Base-by-base conservation (phyloP, 805 yeast genomes). In the Ogataea salicorniae region DNA sequence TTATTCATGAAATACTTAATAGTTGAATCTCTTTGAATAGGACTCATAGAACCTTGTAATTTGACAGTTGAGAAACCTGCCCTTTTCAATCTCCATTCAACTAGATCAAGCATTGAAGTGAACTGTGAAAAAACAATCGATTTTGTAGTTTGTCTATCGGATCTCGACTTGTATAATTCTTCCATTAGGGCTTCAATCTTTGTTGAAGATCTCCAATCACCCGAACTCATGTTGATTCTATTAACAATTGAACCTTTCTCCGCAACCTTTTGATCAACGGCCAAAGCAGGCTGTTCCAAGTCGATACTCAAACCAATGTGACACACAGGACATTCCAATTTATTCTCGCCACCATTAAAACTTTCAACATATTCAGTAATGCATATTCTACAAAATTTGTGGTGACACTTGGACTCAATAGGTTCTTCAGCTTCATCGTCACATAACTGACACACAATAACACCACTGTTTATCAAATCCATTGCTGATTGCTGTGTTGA, bases 381-480 rank as follows among this genome's bases (percentile, higher is more conserved):
- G 64, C 99, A 94, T 73, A 94, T 74, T 29, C 99, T 78, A 63
- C 99, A 94, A 62, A 94, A 94, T 52, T 79, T 79, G 63, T 94
- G 99, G 56, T 87, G 96, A 65, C 99, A 94, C 62, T 85, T 87
- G 2, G 96, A 85, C 64, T 87, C 91, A 41, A 94, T 90, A 0
- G 99, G 96, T 51, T 94, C 99, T 66, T 94, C 98, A 0, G 98
- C 97, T 66, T 91, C 97, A 61, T 94, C 99, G 56, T 91, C 98
- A 68, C 99, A 94, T 22, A 94, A 63, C 55, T 88, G 95, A 62
- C 99, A 94, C 38, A 94, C 84, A 11, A 90, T 79, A 1, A 80
- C 80, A 11, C 75, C 77, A 6, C 70, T 62, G 59, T 55, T 58
- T 68, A 50, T 63, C 20, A 64, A 54, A 20, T 58, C 66, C 35